Base-by-base conservation (phyloP, 1,139 yeast species). In the Candida mesenterica region DNA sequence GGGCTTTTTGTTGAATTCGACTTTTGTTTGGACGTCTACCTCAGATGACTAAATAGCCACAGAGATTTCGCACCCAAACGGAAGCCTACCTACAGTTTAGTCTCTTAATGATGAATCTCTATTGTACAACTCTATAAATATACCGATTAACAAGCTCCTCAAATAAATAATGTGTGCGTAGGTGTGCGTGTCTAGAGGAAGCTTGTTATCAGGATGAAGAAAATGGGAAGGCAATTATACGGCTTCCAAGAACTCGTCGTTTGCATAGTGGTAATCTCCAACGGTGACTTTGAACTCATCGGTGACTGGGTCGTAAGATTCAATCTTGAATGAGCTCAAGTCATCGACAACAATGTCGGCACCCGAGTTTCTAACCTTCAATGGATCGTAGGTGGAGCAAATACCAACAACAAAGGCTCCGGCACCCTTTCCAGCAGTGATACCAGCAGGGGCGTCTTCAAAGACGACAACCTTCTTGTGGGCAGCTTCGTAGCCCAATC, bases 361-460 rank as follows among this genome's bases (percentile, higher is more conserved):
- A 52, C 95, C 95, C 32, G 86, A 75, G 36, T 68, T 75, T 62
- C 80, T 76, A 41, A 86, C 80, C 60, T 73, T 70, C 48, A 79
- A 81, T 25, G 86, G 75, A 45, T 73, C 78, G 58, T 83, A 85
- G 35, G 94, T 82, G 41, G 92, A 82, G 48, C 92, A 86, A 61
- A 86, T 79, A 55, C 95, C 95, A 49, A 86, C 77, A 44, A 85
- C 82, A 58, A 75, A 72, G 54, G 94, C 90, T 48, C 94, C 95
- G 22, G 94, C 87, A 47, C 77, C 86, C 57, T 82, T 78, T 62
- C 95, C 95, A 32, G 95, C 92, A 44, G 75, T 68, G 48, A 86
- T 81, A 58, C 95, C 95, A 33, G 90, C 92, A 34, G 92, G 92
- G 33, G 95, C 94, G 57, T 85, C 95, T 65, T 85, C 95, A 54